Base-by-base conservation (phyloP, 2,329 filamentous ascomycete genomes). In the Cladosporium sp. region DNA sequence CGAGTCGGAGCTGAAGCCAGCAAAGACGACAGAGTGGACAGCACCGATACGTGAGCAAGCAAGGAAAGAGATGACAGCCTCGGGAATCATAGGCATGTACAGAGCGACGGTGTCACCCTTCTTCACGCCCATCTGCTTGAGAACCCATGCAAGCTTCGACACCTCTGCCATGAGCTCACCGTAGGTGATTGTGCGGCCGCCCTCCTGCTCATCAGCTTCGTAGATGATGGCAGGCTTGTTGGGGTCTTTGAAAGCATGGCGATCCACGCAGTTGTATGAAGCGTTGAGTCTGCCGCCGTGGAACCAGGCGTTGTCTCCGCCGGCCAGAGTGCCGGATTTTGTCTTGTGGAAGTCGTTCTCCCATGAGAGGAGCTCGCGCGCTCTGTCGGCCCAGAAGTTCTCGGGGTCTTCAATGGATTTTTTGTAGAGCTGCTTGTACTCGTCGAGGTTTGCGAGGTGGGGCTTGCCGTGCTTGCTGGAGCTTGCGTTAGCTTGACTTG, bases 11-110 rank as follows among this genome's bases (percentile, higher is more conserved):
- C 93, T 97, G 85, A 99, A 99, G 67, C 95, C 95, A 65, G 95
- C 95, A 76, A 99, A 99, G 70, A 99, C 91, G 64, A 99, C 94
- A 0, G 95, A 98, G 86, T 99, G 95, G 5, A 99, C 86, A 49
- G 95, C 95, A 68, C 95, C 95, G 72, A 99, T 96, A 76, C 95
- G 92, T 44, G 89, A 83, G 79, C 93, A 96, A 67, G 95, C 95
- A 65, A 99, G 85, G 79, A 99, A 91, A 63, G 95, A 90, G 74
- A 99, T 85, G 66, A 99, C 75, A 7, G 95, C 95, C 80, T 99
- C 94, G 65, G 95, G 95, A 79, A 99, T 97, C 95, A 99, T 99
- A 78, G 95, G 95, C 70, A 99, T 83, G 83, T 99, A 99, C 71
- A 99, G 91, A 69, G 93, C 95, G 65, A 99, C 93, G 5, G 93